phyloP scores from a whole-genome alignment of 179 eudicot genomes.

The Dionaea muscipula region DNA sequence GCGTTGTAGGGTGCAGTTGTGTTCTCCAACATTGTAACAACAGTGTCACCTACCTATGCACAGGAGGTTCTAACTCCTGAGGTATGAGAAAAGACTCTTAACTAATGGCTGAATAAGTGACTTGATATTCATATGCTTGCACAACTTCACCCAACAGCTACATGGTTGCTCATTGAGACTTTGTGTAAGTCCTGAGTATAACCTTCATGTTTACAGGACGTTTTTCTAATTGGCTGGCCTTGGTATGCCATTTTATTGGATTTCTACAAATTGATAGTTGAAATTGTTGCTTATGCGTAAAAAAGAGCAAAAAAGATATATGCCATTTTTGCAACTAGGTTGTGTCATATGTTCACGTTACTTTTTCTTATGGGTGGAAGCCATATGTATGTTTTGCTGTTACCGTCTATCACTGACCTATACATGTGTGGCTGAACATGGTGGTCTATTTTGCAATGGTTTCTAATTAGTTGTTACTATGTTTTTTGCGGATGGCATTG shows the following conservation, averaged over 20 bases:
- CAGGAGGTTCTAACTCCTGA: conserved; percentile 72
- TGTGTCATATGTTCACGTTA: background rate
- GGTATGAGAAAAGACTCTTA: conserved; percentile 33
- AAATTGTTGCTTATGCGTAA: no score
- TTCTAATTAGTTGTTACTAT: background rate
- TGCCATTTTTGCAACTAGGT: no score
- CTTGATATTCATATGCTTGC: conserved; percentile 53
- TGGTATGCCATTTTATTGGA: no score
- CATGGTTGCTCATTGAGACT: conserved; percentile 74
- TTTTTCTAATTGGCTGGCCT: no score
- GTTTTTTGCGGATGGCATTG: no score
- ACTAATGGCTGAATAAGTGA: background rate
- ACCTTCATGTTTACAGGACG: background rate
- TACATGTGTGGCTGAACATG: no score
- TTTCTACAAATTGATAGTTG: no score
- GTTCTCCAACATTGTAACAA: conserved; percentile 91
- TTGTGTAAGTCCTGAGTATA: conserved; percentile 62
- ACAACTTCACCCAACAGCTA: conserved; percentile 84
- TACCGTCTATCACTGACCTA: background rate
- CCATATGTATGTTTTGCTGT: background rate
- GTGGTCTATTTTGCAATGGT: no score
- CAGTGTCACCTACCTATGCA: conserved; percentile 93
- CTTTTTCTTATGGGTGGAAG: background rate
- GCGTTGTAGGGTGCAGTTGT: conserved; percentile 79
- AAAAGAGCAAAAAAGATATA: background rate